Conservation (phyloP, 2,329 filamentous ascomycete genomes). For the Exserohilum turcica region DNA sequence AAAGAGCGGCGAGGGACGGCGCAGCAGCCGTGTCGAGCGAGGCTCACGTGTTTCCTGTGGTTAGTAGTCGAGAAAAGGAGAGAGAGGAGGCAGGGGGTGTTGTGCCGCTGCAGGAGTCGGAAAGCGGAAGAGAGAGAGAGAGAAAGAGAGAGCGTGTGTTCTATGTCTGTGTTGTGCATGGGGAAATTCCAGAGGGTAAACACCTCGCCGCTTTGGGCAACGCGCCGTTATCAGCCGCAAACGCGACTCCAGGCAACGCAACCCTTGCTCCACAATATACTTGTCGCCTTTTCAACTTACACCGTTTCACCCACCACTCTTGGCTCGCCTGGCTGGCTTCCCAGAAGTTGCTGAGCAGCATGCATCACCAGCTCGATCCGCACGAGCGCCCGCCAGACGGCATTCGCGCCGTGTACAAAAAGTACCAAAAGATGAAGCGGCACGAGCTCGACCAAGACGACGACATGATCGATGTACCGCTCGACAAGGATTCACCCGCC, state of each 20-base stretch:
- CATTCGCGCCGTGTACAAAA: slow-evolving; percentile 76
- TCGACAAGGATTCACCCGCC: slow-evolving; percentile 32
- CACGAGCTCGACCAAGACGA: slow-evolving; percentile 56
- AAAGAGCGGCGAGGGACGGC: neutral
- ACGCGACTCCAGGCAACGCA: slow-evolving; percentile 27
- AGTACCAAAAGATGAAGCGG: slow-evolving; percentile 65
- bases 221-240: slow-evolving; percentile 26
- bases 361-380: slow-evolving; percentile 63
- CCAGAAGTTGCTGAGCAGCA: slow-evolving; percentile 10
- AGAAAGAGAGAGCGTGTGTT: slow-evolving; percentile 10
- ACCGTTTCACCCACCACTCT: neutral
- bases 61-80: slow-evolving; percentile 27
- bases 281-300: too few relatives aligned
- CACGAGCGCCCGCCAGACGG: slow-evolving; percentile 75
- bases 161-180: slow-evolving; percentile 27
- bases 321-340: neutral
- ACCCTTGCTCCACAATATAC: neutral
- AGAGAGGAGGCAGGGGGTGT: slow-evolving; percentile 3
- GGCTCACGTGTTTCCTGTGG: slow-evolving; percentile 24
- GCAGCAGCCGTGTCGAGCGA: neutral
- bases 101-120: slow-evolving; percentile 15
- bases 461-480: slow-evolving; percentile 50
- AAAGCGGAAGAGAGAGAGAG: slow-evolving; percentile 17
- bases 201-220: slow-evolving; percentile 26
- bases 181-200: slow-evolving; percentile 31